phyloP scores from a whole-genome alignment of 495 filamentous ascomycete genomes.

The Margaritispora aquatica region DNA sequence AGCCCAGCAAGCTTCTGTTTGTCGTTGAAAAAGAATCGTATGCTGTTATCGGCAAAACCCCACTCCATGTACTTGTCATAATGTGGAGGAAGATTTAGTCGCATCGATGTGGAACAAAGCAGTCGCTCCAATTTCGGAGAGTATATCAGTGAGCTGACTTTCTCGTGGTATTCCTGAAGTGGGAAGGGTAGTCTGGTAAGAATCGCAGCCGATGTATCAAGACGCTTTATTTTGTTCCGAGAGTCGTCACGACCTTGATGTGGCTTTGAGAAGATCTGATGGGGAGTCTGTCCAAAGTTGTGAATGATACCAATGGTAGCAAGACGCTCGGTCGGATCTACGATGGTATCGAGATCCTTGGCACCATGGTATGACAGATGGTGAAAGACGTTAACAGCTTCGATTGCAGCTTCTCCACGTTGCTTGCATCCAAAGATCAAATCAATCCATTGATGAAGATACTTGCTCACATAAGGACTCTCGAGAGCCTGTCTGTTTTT shows the following conservation, averaged over 20 bases:
- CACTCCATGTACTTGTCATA: slow-evolving; percentile 93
- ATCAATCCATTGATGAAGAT: slow-evolving; percentile 94
- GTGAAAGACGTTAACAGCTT: slow-evolving; percentile 92
- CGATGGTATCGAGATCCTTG: slow-evolving; percentile 85
- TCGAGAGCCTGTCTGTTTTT: slow-evolving; percentile 93
- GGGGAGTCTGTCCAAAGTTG: slow-evolving; percentile 96
- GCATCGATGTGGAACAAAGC: slow-evolving; percentile 73
- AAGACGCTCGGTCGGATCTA: slow-evolving; percentile 75
- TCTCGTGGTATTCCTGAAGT: slow-evolving; percentile 75
- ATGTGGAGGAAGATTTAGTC: slow-evolving; percentile 77
- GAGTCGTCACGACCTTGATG: slow-evolving; percentile 69
- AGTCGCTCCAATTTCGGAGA: slow-evolving; percentile 73
- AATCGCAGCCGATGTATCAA: slow-evolving; percentile 73
- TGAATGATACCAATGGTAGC: slow-evolving; percentile 94
- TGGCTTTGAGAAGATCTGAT: slow-evolving; percentile 81
- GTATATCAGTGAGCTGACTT: slow-evolving; percentile 73
- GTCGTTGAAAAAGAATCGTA: slow-evolving; percentile 77
- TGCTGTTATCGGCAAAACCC: slow-evolving; percentile 89
- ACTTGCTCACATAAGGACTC: slow-evolving; percentile 85
- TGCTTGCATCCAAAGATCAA: slow-evolving; percentile 94
- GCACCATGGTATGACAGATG: slow-evolving; percentile 92
- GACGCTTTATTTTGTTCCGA: slow-evolving; percentile 50
- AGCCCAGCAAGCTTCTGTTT: slow-evolving; percentile 55
- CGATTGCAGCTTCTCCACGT: slow-evolving; percentile 85
- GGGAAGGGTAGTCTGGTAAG: slow-evolving; percentile 77